Conservation (phyloP, 2,329 filamentous ascomycete genomes). For the Thyridium curvatum region DNA sequence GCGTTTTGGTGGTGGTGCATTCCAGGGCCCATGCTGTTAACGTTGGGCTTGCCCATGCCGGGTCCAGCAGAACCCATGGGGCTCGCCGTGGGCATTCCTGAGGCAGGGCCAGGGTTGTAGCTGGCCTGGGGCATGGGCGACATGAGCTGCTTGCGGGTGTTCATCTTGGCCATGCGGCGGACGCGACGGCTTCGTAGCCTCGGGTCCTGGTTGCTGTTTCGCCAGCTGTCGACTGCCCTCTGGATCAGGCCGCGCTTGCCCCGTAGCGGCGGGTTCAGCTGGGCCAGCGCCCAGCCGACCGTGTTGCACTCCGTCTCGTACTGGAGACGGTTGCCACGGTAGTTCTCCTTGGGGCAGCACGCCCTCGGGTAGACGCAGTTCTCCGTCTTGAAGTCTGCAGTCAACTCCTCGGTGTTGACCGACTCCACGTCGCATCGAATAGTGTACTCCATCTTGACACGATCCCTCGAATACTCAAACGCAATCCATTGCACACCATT, state of each 20-base stretch:
- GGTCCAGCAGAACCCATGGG: constrained; percentile 54
- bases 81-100: constrained; percentile 52
- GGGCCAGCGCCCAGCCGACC: constrained; percentile 97
- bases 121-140: constrained; percentile 31
- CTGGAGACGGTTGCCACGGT: constrained; percentile 88
- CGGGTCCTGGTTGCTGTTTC: constrained; percentile 97
- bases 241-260: constrained; percentile 96
- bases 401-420: constrained; percentile 81
- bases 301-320: constrained; percentile 99
- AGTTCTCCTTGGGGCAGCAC: constrained; percentile 91
- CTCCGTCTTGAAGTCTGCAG: constrained; percentile 88
- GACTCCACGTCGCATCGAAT: constrained; percentile 98
- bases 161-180: constrained; percentile 93
- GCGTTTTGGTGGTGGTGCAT: constrained; percentile 67
- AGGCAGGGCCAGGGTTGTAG: constrained; percentile 64
- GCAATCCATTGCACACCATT: constrained; percentile 99
- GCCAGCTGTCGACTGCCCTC: constrained; percentile 95
- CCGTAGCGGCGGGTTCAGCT: constrained; percentile 83
- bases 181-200: constrained; percentile 86
- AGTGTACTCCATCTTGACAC: constrained; percentile 99
- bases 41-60: constrained; percentile 59
- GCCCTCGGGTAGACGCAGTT: constrained; percentile 97
- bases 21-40: constrained; percentile 56
- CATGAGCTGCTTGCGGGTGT: constrained; percentile 68
- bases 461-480: constrained; percentile 94